Conservation (phyloP, 306 rosid genomes). For the Cucurbita pepo region DNA sequence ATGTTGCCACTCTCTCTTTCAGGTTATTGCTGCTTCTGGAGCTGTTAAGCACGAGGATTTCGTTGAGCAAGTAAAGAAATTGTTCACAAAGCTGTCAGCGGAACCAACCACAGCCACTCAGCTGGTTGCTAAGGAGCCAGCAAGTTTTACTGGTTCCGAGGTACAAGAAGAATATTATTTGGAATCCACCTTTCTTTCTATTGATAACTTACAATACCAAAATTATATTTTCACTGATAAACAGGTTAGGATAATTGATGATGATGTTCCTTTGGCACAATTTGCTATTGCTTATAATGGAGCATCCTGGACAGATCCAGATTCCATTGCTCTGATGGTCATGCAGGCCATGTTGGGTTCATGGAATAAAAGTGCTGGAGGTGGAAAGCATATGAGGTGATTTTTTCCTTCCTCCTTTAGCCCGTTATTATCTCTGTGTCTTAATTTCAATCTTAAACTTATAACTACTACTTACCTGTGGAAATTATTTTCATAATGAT, state of each 20-base stretch:
- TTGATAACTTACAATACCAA: not conserved
- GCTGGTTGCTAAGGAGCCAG: constrained; percentile 62
- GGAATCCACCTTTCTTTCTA: not conserved
- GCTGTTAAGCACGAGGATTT: constrained; percentile 78
- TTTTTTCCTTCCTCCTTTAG: not conserved
- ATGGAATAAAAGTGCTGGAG: constrained; percentile 76
- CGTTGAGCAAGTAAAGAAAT: constrained; percentile 48
- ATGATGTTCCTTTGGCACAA: constrained; percentile 75
- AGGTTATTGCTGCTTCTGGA: constrained; percentile 85
- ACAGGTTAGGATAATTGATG: constrained; percentile 90
- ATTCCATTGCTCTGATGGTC: constrained; percentile 85
- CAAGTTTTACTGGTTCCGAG: constrained; percentile 93
- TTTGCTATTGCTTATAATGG: constrained; percentile 89
- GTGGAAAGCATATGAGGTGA: constrained; percentile 98
- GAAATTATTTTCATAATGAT: not conserved
- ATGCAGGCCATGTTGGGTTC: constrained; percentile 98
- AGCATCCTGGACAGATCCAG: constrained; percentile 97
- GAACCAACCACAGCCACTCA: constrained; percentile 69
- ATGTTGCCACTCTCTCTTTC: constrained; percentile 8
- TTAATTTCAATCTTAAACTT: not conserved
- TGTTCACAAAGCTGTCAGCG: constrained; percentile 60
- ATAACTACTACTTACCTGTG: not conserved
- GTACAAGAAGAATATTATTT: constrained; percentile 17
- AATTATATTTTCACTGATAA: constrained; percentile 1
- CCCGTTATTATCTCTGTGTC: not conserved